phyloP scores from a whole-genome alignment of 1,284 basidiomycete genomes.

The Melampsora larici-populina region DNA sequence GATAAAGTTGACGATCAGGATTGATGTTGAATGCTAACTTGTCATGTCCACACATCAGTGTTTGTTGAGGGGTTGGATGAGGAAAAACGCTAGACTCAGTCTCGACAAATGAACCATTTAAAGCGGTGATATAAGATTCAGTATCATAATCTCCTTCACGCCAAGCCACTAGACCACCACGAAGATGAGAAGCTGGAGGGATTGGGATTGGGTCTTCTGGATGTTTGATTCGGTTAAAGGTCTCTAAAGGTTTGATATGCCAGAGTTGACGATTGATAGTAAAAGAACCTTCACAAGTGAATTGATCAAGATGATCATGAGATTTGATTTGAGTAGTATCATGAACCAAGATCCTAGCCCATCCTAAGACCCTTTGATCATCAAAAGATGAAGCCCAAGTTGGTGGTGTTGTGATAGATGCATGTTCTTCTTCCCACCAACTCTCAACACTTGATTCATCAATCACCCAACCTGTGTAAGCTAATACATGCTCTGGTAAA shows the following conservation, averaged over 20 bases:
- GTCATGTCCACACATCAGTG: constrained; percentile 65
- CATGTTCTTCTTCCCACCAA: constrained; percentile 9
- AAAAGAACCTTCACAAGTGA: constrained; percentile 72
- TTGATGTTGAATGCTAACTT: constrained; percentile 66
- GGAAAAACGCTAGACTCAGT: constrained; percentile 43
- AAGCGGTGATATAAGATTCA: constrained; percentile 52
- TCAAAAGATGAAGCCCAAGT: background rate
- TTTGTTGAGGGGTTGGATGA: background rate
- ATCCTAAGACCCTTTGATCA: constrained; percentile 9
- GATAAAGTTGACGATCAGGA: constrained; percentile 61
- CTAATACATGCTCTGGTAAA: background rate
- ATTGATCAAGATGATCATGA: constrained; percentile 35
- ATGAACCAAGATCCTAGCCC: constrained; percentile 21
- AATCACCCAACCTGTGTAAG: constrained; percentile 32
- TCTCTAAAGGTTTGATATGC: constrained; percentile 69
- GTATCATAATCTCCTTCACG: constrained; percentile 58
- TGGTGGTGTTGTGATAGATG: background rate
- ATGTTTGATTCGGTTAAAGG: constrained; percentile 64
- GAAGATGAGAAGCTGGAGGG: constrained; percentile 50
- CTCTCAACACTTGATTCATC: constrained; percentile 3
- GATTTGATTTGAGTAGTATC: constrained; percentile 14
- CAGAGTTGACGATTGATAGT: constrained; percentile 66
- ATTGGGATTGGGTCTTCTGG: constrained; percentile 60
- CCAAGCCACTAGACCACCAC: constrained; percentile 62
- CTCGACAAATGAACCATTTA: constrained; percentile 52